Percentiles rank a stretch among this genome's conserved stretches.
These are phyloP conservation scores for Cystobasidium pallidum DNA, from an alignment of 1,284 basidiomycete genomes.

Conservation along the genomic window DNA sequence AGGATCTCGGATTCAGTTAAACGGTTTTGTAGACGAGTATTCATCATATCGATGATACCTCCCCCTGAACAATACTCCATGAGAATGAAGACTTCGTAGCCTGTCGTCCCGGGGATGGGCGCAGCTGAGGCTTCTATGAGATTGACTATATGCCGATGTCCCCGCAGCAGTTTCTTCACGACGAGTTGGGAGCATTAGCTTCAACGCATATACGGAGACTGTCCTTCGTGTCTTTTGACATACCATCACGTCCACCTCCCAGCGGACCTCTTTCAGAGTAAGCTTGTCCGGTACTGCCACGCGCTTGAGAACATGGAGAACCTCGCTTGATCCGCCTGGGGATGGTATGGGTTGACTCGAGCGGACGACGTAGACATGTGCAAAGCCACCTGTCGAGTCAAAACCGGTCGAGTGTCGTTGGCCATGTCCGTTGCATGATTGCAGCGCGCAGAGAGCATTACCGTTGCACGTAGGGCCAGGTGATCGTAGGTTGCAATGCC, in stretches of 20 bases:
- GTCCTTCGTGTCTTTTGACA: conserved; percentile 54
- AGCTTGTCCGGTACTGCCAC: conserved; percentile 89
- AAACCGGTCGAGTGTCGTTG: neutral
- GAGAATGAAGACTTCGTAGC: conserved; percentile 94
- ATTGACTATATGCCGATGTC: conserved; percentile 89
- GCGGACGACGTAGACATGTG: conserved; percentile 94
- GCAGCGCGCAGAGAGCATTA: neutral
- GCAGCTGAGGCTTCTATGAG: conserved; percentile 89
- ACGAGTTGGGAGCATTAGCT: neutral
- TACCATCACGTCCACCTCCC: conserved; percentile 98
- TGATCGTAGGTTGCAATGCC: conserved; percentile 20
- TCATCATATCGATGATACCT: conserved; percentile 99
- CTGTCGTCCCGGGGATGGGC: conserved; percentile 65
- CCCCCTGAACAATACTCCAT: conserved; percentile 98
- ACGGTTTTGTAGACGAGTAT: conserved; percentile 87
- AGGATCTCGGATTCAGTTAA: conserved; percentile 94
- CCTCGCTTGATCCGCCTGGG: conserved; percentile 58
- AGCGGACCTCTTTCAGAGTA: conserved; percentile 91
- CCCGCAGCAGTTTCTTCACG: conserved; percentile 71
- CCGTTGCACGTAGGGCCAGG: neutral
- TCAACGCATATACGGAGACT: neutral
- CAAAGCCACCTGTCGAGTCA: conserved; percentile 79
- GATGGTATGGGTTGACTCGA: conserved; percentile 74
- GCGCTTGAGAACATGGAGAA: conserved; percentile 92
- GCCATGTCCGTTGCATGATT: neutral